phyloP scores from a whole-genome alignment of 352 stramenopile genomes.

The Globisporangium splendens region DNA sequence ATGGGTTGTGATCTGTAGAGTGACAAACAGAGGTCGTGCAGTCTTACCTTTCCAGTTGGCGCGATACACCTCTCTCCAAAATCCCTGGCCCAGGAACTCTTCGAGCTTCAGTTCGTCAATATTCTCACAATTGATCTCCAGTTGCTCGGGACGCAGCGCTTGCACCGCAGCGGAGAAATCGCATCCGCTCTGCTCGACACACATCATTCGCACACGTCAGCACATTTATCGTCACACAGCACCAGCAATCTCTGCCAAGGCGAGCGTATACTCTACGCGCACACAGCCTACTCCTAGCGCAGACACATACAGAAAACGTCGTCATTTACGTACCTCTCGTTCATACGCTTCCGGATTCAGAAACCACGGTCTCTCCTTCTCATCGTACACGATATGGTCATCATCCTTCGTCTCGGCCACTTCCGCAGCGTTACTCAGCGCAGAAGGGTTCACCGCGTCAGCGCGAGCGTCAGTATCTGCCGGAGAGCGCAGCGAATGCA shows the following conservation, averaged over 20 bases:
- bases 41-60: conserved; percentile 60
- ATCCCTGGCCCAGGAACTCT: conserved; percentile 63
- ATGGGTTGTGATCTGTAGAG: no score
- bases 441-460: neutral
- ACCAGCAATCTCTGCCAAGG: no score
- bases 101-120: conserved; percentile 44
- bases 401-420: neutral
- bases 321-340: conserved; percentile 23
- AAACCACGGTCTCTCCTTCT: conserved; percentile 38
- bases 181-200: conserved; percentile 39
- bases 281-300: no score
- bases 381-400: conserved; percentile 1
- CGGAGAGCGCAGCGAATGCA: conserved; percentile 12
- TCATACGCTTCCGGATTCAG: conserved; percentile 41
- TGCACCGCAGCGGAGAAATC: conserved; percentile 59
- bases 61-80: conserved; percentile 70
- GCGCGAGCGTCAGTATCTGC: neutral
- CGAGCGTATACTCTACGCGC: no score
- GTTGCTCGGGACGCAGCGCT: conserved; percentile 47
- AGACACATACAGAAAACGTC: neutral
- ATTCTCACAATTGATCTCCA: conserved; percentile 72
- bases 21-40: no score
- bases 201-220: neutral
- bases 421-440: neutral
- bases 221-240: no score